Conservation (phyloP, 371 early-diverging fungal genomes). For the Capillidium heterosporum region DNA sequence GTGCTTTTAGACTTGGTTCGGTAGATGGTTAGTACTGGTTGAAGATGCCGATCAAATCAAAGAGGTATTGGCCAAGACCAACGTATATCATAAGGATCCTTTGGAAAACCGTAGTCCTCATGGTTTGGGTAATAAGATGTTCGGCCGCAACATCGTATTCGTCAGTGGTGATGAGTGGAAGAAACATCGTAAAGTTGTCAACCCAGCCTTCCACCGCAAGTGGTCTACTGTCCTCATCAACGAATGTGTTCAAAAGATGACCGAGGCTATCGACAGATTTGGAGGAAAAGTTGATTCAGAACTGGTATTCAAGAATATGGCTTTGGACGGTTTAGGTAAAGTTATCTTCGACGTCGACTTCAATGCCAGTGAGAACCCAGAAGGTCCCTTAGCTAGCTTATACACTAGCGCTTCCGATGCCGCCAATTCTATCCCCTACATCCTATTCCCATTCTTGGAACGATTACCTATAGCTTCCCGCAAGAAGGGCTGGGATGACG, state of each 20-base stretch:
- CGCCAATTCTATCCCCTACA: constrained; percentile 1
- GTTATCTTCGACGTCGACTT: constrained; percentile 6
- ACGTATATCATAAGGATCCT: too few relatives aligned
- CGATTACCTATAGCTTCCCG: constrained; percentile 8
- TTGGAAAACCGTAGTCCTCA: too few relatives aligned
- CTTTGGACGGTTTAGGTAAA: constrained; percentile 4
- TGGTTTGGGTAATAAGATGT: too few relatives aligned
- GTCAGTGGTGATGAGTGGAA: not conserved
- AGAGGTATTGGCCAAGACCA: not conserved
- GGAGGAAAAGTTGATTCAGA: not conserved
- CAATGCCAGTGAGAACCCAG: constrained; percentile 12
- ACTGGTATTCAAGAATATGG: constrained; percentile 1
- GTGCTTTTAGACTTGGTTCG: not conserved
- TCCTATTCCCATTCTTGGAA: constrained; percentile 8
- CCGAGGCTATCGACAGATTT: not conserved
- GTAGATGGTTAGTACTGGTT: not conserved
- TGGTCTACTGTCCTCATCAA: not conserved
- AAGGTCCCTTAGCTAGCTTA: constrained; percentile 10
- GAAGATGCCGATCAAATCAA: not conserved
- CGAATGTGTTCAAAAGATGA: not conserved
- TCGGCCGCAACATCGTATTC: not conserved
- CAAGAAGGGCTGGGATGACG: not conserved
- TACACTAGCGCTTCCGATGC: constrained; percentile 10
- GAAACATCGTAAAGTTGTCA: not conserved
- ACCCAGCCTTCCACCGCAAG: constrained; percentile 1